Evolutionary conservation across 805 yeast genomes (phyloP).

Genomic region (Candida arabinofermentans): DNA sequence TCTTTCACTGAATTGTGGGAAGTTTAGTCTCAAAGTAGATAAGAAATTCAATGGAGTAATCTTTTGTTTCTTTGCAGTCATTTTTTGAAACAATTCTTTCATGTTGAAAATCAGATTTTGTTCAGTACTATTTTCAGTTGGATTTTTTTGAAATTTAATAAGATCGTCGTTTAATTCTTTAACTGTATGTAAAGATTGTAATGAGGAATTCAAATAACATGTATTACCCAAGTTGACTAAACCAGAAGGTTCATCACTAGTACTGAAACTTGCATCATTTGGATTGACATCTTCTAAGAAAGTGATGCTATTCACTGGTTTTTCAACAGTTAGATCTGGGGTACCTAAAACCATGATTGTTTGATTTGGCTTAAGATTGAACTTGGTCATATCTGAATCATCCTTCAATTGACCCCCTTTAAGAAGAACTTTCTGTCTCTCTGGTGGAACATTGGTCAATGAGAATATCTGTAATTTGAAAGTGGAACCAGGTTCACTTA

Average conservation of each 20-base stretch:
- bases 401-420: slow-evolving; percentile 86
- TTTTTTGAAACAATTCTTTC: slow-evolving; percentile 41
- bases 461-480: slow-evolving; percentile 69
- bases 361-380: slow-evolving; percentile 61
- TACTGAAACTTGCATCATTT: slow-evolving; percentile 12
- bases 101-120: slow-evolving; percentile 30
- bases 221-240: slow-evolving; percentile 71
- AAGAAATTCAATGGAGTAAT: slow-evolving; percentile 68
- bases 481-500: slow-evolving; percentile 51
- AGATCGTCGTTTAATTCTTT: slow-evolving; percentile 38
- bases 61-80: slow-evolving; percentile 39
- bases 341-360: slow-evolving; percentile 89
- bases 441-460: slow-evolving; percentile 78
- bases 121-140: slow-evolving; percentile 16
- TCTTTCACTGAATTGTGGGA: slow-evolving; percentile 89
- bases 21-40: slow-evolving; percentile 56
- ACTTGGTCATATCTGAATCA: slow-evolving; percentile 46
- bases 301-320: slow-evolving; percentile 50
- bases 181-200: slow-evolving; percentile 50
- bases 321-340: slow-evolving; percentile 47
- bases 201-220: slow-evolving; percentile 69
- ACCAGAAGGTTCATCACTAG: slow-evolving; percentile 54
- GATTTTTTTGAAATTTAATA: slow-evolving; percentile 16
- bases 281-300: slow-evolving; percentile 63
- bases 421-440: slow-evolving; percentile 84